Evolutionary conservation across 1,139 yeast genomes (phyloP).

Genomic region (Scheffersomyces titani): DNA sequence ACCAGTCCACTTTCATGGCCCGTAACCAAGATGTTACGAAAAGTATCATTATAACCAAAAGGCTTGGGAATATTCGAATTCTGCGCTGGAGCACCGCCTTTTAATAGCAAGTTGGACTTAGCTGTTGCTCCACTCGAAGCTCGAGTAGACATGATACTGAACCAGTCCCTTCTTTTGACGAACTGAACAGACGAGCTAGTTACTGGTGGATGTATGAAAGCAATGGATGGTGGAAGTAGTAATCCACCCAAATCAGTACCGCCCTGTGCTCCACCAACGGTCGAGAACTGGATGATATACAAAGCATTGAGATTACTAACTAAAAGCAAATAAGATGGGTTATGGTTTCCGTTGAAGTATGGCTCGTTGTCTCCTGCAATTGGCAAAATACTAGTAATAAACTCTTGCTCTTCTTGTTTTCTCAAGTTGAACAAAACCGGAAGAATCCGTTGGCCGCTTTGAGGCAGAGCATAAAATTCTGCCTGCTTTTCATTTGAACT

Average conservation of each 20-base stretch:
- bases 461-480: constrained; percentile 69
- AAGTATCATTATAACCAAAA: constrained; percentile 55
- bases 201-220: constrained; percentile 78
- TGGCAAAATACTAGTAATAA: constrained; percentile 30
- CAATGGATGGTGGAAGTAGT: constrained; percentile 74
- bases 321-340: constrained; percentile 62
- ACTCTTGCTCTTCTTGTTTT: constrained; percentile 20
- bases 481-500: constrained; percentile 86
- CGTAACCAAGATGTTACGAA: constrained; percentile 65
- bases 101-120: constrained; percentile 43
- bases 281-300: constrained; percentile 23
- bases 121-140: constrained; percentile 42
- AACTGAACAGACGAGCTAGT: constrained; percentile 54
- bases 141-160: constrained; percentile 60
- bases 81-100: constrained; percentile 76
- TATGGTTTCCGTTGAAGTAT: constrained; percentile 69
- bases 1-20: constrained; percentile 85
- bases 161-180: constrained; percentile 70
- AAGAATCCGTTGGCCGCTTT: constrained; percentile 38
- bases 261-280: constrained; percentile 45
- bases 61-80: constrained; percentile 36
- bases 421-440: constrained; percentile 25
- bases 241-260: constrained; percentile 55
- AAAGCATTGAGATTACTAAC: constrained; percentile 58
- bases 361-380: constrained; percentile 46